Evolutionary conservation across 2,329 filamentous ascomycete genomes (phyloP), one percentile per base, ranked within the genome.

Genomic region (Fusarium nelsonii): DNA sequence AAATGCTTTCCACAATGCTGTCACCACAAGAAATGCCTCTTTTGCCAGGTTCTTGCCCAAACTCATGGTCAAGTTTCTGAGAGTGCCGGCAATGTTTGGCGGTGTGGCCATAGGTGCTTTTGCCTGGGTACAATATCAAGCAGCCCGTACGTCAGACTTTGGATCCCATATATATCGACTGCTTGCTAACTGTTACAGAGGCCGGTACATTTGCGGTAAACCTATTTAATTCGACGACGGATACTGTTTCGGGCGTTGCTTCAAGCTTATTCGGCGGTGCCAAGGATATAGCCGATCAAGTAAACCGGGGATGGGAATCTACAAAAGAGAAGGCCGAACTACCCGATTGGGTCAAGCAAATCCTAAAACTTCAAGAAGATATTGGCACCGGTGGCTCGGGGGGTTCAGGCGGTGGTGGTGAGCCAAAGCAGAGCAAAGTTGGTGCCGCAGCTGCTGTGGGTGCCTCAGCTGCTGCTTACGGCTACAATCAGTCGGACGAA

Each of bases 71-170:
- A 99, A 97, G 83, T 91, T 99, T 73, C 87, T 90, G 36, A 89
- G 94, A 58, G 84, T 97, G 56, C 96, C 96, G 20, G 96, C 96
- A 60, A 91, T 97, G 82, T 94, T 97, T 75, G 96, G 95, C 41
- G 94, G 93, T 41, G 87, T 94, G 46, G 92, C 94, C 75, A 88
- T 99, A 70, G 94, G 93, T 15, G 92, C 92, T 4, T 82, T 97
- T 62, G 94, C 94, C 28, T 99, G 97, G 86, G 83, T 99, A 49
- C 96, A 99, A 78, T 98, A 99, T 78, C 96, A 99, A 81, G 95
- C 96, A 68, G 90, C 91, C 58, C 92, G 92, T 94, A 86, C 68
- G 92, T 86, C 45, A 16, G 20, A 18, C 49, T 8, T 40, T 15
- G 11, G 45, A 54, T 12, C 11, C 11, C 20, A 33, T 37, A 9